A percentile compares a stretch with the other conserved stretches of the same genome.
Conservation (phyloP, 176 grass and related monocot genomes). For the Cymbopogon citratus region DNA sequence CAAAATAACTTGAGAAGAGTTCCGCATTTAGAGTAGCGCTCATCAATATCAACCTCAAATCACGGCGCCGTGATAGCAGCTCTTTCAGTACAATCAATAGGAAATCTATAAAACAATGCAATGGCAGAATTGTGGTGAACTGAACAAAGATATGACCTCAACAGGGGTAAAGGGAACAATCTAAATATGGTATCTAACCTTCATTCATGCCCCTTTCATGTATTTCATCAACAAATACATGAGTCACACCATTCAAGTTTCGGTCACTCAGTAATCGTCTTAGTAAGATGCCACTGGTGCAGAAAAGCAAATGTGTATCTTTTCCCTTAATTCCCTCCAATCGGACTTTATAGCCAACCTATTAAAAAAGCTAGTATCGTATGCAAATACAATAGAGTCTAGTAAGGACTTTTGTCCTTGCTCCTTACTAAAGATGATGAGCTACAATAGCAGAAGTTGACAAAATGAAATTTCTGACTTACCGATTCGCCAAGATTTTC, state of each 20-base stretch:
- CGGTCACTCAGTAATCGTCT: constrained; percentile 86
- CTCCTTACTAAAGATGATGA: constrained; percentile 16
- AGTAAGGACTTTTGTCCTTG: constrained; percentile 38
- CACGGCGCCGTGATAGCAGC: constrained; percentile 66
- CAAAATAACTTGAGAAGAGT: constrained; percentile 93
- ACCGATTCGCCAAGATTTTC: constrained; percentile 94
- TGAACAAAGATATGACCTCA: constrained; percentile 3
- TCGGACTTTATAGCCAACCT: constrained; percentile 99
- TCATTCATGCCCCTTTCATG: constrained; percentile 99
- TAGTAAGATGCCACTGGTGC: constrained; percentile 95
- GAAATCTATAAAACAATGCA: constrained; percentile 61
- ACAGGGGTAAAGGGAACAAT: neutral
- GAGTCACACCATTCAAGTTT: constrained; percentile 88
- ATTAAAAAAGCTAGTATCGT: constrained; percentile 67
- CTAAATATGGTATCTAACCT: constrained; percentile 40
- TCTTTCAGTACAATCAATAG: constrained; percentile 96
- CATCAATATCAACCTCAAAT: constrained; percentile 99
- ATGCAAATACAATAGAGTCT: constrained; percentile 48
- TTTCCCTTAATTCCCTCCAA: constrained; percentile 96
- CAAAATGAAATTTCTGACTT: constrained; percentile 20
- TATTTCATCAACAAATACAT: constrained; percentile 99
- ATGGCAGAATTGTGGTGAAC: constrained; percentile 3
- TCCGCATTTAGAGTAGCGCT: constrained; percentile 96
- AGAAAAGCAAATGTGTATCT: constrained; percentile 97
- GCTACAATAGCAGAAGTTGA: neutral